These are phyloP conservation scores for Nepenthes gracilis DNA, from an alignment of 148 eudicot species.

Conservation along the genomic window DNA sequence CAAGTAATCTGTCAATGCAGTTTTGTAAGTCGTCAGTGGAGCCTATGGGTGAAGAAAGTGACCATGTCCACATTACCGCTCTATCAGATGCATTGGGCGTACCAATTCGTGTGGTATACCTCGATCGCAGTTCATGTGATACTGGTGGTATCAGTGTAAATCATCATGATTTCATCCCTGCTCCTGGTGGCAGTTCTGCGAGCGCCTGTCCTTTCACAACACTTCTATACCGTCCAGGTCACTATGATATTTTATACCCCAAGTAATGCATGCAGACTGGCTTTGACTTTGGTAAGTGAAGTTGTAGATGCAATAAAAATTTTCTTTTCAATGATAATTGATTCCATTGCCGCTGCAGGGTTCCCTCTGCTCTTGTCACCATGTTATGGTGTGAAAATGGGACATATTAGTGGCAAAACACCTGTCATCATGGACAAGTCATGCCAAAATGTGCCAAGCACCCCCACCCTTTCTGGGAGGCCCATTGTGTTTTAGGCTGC, in stretches of 20 bases:
- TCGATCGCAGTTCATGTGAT: conserved; percentile 79
- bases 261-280: conserved; percentile 19
- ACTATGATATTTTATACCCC: conserved; percentile 82
- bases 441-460: too few species aligned
- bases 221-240: conserved; percentile 93
- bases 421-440: too few species aligned
- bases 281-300: not conserved
- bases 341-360: not conserved
- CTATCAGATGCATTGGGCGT: conserved; percentile 89
- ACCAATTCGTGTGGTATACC: conserved; percentile 82
- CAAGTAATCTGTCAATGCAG: conserved; percentile 16
- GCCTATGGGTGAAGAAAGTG: conserved; percentile 99
- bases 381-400: too few species aligned
- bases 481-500: too few species aligned
- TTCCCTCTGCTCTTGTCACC: not conserved
- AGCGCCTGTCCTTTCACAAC: conserved; percentile 45
- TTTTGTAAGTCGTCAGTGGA: conserved; percentile 98
- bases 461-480: too few species aligned
- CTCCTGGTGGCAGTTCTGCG: conserved; percentile 18
- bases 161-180: conserved; percentile 90
- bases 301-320: not conserved
- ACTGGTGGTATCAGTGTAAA: conserved; percentile 58
- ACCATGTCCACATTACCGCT: conserved; percentile 92
- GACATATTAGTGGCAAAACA: too few species aligned
- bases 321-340: not conserved